Base-by-base conservation (phyloP, 257 asterid genomes). In the Sherardia arvensis region DNA sequence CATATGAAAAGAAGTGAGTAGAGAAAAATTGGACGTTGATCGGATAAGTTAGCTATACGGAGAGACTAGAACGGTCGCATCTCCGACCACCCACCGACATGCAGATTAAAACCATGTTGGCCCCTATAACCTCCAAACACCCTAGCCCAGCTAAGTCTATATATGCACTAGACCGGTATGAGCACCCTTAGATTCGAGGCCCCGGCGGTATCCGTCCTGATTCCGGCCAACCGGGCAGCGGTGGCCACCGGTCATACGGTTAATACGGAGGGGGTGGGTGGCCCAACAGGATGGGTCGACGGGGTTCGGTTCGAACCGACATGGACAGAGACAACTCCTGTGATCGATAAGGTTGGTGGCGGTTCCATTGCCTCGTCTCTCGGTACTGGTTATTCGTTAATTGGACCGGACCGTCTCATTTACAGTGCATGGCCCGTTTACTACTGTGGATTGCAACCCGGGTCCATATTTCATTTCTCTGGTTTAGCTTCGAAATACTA, bases 31-130 rank as follows among this genome's bases (percentile, higher is more conserved):
- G 33, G 59, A 22, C 12, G 45, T 10, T 14, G 45, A 36, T 36
- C 12, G 10, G 45, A 36, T 10, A n/a, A n/a, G 62, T 62, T 62
- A 73, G 43, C 47, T 17, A 47, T 18, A 3, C 40, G 8, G 45
- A 27, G 43, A 36, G 15, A 25, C 22, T 33, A 55, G 27, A 23
- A 30, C 36, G 59, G 65, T 45, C 65, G 64, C 56, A 53, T 59
- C 54, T 63, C 73, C 75, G 76, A 67, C 79, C 79, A 68, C 49
- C 77, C 67, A 73, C 79, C 82, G 79, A 78, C 82, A 78, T 6
- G 34, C 72, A 70, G 66, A 73, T 74, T 59, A 28, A 72, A 63
- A 29, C 23, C 57, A 58, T 64, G 60, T 67, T 68, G 68, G 66
- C 74, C 72, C 30, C 20, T 64, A 59, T 23, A 54, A 56, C 27